Evolutionary conservation across 1,139 yeast species (phyloP), one percentile per base, ranked within the genome.

Genomic region (Yamadazyma sp.): DNA sequence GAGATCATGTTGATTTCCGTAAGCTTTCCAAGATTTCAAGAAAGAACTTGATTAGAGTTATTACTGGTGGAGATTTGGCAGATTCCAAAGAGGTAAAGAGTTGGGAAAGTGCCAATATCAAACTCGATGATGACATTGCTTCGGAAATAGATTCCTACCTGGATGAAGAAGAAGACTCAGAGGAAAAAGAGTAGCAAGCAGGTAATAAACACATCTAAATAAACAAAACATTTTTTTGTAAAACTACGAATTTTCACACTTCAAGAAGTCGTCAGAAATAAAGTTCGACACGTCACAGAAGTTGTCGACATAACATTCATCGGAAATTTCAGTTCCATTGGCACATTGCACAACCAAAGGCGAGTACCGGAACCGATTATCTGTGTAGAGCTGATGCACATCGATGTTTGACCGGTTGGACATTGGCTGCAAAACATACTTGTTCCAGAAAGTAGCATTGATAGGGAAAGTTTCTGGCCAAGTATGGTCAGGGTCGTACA

Each of bases 391-490:
- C 23, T 38, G 41, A 20, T 38, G 31, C 18, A 20, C 10, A 4
- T 26, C 38, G 14, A 38, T 34, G 17, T 38, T 24, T 12, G 26
- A 26, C 14, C 25, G 18, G 21, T 38, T 28, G 3, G 30, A 5
- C 41, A 62, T 67, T 52, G 53, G 63, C 44, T 52, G 43, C 24
- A 65, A 61, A 24, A 69, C 71, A 37, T 54, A 59, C 25, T 53
- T 51, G 47, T 78, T 73, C 82, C 83, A 78, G 63, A 77, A 78
- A 12, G 80, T 70, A 23, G 76, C 83, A 51, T 78, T 78, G 47
- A 78, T 60, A 11, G 84, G 81, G 6, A 80, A 62, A 9, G 53
- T 44, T 12, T 38, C 42, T 17, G 82, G 82, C 83, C 83, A 78
- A n/a, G 65, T 53, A 1, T 53, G 50, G 9, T 67, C 54, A 4